Base-by-base conservation (phyloP, 2,329 filamentous ascomycete species). In the Aspergillus melleus region DNA sequence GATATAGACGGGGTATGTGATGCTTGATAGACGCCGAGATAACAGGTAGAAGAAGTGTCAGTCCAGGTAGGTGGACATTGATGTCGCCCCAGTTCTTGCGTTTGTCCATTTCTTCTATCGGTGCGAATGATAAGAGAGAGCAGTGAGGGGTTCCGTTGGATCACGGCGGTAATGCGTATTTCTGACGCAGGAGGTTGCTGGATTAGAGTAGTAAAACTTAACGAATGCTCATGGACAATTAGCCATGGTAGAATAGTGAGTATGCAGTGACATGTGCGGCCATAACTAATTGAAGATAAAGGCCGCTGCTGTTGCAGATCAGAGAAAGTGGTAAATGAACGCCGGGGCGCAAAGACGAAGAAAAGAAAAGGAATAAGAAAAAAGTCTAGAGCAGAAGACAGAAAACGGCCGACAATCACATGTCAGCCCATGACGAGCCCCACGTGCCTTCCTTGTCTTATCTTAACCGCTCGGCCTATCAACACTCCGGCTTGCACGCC, bases 1-100 rank as follows among this genome's bases (percentile, higher is more conserved):
- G 61, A 55, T 68, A 68, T 5, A 72, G 54, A 39, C 65, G 63
- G 20, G 68, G 64, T 10, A 74, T 61, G 16, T 67, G 71, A 47
- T 68, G 68, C 53, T 70, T 67, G 44, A 74, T 66, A 2, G 68
- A 68, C 20, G 67, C 69, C 30, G 70, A 69, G 16, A 74, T 67
- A 6, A 50, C 52, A 22, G 67, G 62, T 12, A 66, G 58, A 26
- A 69, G 49, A 11, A 56, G 44, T 2, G 65, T 56, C 6, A 71
- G 51, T 1, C 58, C 60, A 9, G 52, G 59, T 11, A 64, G 58
- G 30, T 68, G 67, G 36, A 68, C 61, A 65, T 70, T 68, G 14
- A 58, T 53, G 46, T 57, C 58, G 10, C 10, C 44, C 29, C 50
- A 47, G 19, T 47, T 24, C 22, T 24, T 47, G 11, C 29, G 57